phyloP scores from a whole-genome alignment of 176 grass and related monocot species.

The Oryza meridionalis region DNA sequence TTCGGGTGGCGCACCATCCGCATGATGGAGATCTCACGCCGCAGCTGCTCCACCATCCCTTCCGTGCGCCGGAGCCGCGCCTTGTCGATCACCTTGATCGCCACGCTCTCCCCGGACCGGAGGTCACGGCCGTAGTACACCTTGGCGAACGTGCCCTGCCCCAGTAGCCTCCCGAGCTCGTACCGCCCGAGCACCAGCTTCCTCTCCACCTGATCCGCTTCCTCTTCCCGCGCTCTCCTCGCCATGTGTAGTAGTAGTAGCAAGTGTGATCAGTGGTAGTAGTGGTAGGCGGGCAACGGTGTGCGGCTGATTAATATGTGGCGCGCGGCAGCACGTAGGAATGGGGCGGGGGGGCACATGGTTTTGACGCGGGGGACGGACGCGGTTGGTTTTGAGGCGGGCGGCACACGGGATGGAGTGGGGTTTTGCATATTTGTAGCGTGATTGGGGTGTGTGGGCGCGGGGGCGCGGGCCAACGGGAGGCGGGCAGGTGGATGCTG shows the following conservation, averaged over 20 bases:
- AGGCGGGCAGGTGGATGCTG: conserved; percentile 10
- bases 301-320: not conserved
- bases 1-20: conserved; percentile 84
- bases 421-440: conserved; percentile 1
- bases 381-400: conserved; percentile 22
- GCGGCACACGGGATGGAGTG: conserved; percentile 56
- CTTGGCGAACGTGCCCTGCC: conserved; percentile 92
- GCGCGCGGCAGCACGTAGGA: conserved; percentile 16
- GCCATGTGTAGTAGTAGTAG: not conserved
- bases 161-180: conserved; percentile 84
- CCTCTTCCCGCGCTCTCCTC: conserved; percentile 42
- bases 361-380: conserved; percentile 28
- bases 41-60: conserved; percentile 89
- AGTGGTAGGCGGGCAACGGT: not conserved
- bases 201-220: conserved; percentile 30
- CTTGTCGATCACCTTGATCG: conserved; percentile 97
- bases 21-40: conserved; percentile 93
- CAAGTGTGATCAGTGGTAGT: too few relatives aligned
- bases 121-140: conserved; percentile 82
- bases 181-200: conserved; percentile 75
- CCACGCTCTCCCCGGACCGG: conserved; percentile 60
- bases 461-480: not conserved
- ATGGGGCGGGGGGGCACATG: conserved; percentile 39
- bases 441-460: not conserved
- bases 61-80: conserved; percentile 56